Base-by-base conservation (phyloP, 768 basidiomycete species). In the Dentipellis sp. region DNA sequence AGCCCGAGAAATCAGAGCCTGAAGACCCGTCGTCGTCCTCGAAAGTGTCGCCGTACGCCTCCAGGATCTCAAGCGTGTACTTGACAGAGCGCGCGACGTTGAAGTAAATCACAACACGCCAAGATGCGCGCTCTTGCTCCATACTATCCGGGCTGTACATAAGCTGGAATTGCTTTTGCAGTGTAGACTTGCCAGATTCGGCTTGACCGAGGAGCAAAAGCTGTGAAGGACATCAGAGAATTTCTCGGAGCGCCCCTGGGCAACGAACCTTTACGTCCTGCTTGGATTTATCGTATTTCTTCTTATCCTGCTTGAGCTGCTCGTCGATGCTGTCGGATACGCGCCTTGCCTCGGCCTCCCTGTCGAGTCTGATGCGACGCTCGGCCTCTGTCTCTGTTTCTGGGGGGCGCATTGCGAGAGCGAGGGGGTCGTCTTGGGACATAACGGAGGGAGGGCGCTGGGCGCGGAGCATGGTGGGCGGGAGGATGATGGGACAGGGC, bases 311-410 rank as follows among this genome's bases (percentile, higher is more conserved):
- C 61, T 81, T 80, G 53, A 92, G 75, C 62, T 88, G 80, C 65
- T 90, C 88, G 69, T 92, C 90, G 63, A 92, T 92, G 67, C 78
- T 78, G 58, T 92, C 89, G 50, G 86, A 90, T 58, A 86, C 72
- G 50, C 81, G 79, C 67, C 83, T 85, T 2, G 89, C 88, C 59
- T 90, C 85, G 0, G 81, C 81, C 70, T 92, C 90, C 37, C 74
- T 67, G 58, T 77, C 71, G 16, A 90, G 78, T 56, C 90, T 80
- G 35, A 69, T 60, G 50, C 74, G 72, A 50, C 86, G 82, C 66
- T 91, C 83, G 0, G 71, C 65, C 1, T 84, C 83, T 0, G 84
- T 81, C 73, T 92, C 90, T 22, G 77, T 67, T 16, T 73, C 63
- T 1, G 89, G 78, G 6, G 90, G 88, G 52, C 79, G 76, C 59